phyloP scores from a whole-genome alignment of 129 eudicot genomes.

The Chrysanthemum lavandulifolium region DNA sequence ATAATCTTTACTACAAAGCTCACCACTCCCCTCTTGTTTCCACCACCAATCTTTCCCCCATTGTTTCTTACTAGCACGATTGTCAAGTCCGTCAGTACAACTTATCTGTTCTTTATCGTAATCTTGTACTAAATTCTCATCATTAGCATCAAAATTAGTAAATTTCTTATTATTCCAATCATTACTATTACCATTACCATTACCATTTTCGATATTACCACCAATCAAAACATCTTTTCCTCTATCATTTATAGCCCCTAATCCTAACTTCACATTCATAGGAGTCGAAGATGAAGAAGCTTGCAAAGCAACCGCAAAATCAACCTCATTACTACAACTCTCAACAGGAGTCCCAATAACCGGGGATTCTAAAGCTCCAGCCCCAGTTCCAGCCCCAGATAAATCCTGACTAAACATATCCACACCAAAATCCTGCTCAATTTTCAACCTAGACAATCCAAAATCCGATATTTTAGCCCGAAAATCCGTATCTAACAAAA shows the following conservation, averaged over 20 bases:
- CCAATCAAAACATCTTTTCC: conserved; percentile 58
- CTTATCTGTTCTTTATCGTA: conserved; percentile 45
- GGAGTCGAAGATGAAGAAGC: conserved; percentile 81
- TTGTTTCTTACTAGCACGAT: conserved; percentile 42
- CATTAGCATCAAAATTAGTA: conserved; percentile 49
- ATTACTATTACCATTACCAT: conserved; percentile 26
- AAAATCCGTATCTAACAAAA: conserved; percentile 77
- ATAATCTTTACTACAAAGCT: conserved; percentile 78
- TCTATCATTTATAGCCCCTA: conserved; percentile 43
- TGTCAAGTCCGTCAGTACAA: conserved; percentile 33
- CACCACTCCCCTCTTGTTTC: conserved; percentile 94
- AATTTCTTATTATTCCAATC: conserved; percentile 34
- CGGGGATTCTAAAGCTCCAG: conserved; percentile 44
- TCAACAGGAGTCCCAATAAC: conserved; percentile 53
- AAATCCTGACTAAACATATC: conserved; percentile 91
- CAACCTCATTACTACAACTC: conserved; percentile 60
- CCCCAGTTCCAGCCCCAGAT: conserved; percentile 44
- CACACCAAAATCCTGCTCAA: conserved; percentile 68
- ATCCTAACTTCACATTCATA: conserved; percentile 20
- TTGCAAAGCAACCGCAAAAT: conserved; percentile 84
- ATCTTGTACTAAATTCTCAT: conserved; percentile 41
- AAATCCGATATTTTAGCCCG: conserved; percentile 92
- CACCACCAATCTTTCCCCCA: conserved; percentile 99
- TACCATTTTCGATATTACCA: conserved; percentile 36
- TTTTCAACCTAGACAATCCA: conserved; percentile 79